Percentiles rank a stretch among this genome's conserved stretches.
These are phyloP conservation scores for Cyclotella cryptica DNA, from an alignment of 108 stramenopile genomes.

Conservation along the genomic window DNA sequence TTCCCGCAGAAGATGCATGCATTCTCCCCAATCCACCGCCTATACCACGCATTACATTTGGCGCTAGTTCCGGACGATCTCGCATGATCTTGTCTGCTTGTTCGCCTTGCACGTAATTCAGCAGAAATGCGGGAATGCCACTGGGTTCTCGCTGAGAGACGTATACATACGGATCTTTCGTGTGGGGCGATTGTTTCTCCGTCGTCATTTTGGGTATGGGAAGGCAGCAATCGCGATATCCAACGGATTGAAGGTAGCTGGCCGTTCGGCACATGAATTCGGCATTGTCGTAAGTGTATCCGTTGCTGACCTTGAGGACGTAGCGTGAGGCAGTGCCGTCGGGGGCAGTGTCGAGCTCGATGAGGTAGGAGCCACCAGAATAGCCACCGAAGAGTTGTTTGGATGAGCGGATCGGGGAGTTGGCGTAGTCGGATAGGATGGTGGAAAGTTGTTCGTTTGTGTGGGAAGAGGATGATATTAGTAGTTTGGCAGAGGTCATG, in stretches of 20 bases:
- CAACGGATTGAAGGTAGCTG: neutral
- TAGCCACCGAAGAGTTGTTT: conserved; percentile 11
- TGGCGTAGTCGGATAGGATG: conserved; percentile 1
- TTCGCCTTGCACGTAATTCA: neutral
- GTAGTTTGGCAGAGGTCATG: conserved; percentile 5
- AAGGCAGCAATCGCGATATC: conserved; percentile 1
- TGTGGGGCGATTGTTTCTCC: neutral
- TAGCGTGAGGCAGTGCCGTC: neutral
- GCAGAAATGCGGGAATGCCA: neutral
- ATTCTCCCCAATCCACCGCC: conserved; percentile 10
- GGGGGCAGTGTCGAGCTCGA: neutral
- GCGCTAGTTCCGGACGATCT: neutral
- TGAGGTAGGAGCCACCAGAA: neutral
- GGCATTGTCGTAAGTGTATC: conserved; percentile 1
- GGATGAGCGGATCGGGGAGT: neutral
- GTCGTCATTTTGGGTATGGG: neutral
- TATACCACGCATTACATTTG: conserved; percentile 5
- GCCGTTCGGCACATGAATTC: conserved; percentile 12
- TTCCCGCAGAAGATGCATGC: neutral
- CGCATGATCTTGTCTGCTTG: conserved; percentile 4
- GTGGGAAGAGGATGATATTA: conserved; percentile 4
- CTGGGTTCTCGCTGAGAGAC: neutral
- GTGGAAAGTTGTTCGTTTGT: neutral
- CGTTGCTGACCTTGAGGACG: conserved; percentile 8
- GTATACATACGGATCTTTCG: too few relatives aligned